Conservation (phyloP, 1,139 yeast species). For the Yamadazyma diddensiae region DNA sequence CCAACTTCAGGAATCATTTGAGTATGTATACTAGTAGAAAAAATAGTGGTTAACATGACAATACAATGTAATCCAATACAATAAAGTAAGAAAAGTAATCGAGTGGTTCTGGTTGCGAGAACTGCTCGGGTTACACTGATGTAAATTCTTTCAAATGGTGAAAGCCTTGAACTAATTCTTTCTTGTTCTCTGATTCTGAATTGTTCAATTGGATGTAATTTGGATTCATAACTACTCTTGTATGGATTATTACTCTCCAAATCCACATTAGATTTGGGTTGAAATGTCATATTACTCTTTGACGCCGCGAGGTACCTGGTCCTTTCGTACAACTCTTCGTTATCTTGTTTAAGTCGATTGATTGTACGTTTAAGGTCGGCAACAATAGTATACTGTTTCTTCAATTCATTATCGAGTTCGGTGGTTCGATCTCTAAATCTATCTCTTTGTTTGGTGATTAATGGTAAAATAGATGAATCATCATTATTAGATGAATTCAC, state of each 20-base stretch:
- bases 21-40: slow-evolving; percentile 51
- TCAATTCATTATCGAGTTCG: slow-evolving; percentile 79
- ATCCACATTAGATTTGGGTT: slow-evolving; percentile 42
- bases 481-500: slow-evolving; percentile 13
- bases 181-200: slow-evolving; percentile 78
- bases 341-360: slow-evolving; percentile 64
- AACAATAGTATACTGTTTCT: slow-evolving; percentile 53
- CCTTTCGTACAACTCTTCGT: slow-evolving; percentile 75
- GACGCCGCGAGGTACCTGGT: slow-evolving; percentile 65
- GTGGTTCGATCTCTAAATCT: slow-evolving; percentile 77
- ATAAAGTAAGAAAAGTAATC: slow-evolving; percentile 72
- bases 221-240: slow-evolving; percentile 68
- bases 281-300: slow-evolving; percentile 29
- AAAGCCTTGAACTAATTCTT: slow-evolving; percentile 66
- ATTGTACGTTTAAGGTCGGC: slow-evolving; percentile 65
- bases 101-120: slow-evolving; percentile 66
- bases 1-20: slow-evolving; percentile 50
- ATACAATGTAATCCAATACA: slow-evolving; percentile 73
- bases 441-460: slow-evolving; percentile 92
- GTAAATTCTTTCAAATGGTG: slow-evolving; percentile 78
- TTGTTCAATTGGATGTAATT: slow-evolving; percentile 79
- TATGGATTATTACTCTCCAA: slow-evolving; percentile 58
- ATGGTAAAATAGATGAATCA: slow-evolving; percentile 62
- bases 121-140: slow-evolving; percentile 71
- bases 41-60: slow-evolving; percentile 64